A percentile compares a stretch with the other conserved stretches of the same genome.
Conservation (phyloP, 1,284 basidiomycete species). For the Microbotryomycetes sp. region DNA sequence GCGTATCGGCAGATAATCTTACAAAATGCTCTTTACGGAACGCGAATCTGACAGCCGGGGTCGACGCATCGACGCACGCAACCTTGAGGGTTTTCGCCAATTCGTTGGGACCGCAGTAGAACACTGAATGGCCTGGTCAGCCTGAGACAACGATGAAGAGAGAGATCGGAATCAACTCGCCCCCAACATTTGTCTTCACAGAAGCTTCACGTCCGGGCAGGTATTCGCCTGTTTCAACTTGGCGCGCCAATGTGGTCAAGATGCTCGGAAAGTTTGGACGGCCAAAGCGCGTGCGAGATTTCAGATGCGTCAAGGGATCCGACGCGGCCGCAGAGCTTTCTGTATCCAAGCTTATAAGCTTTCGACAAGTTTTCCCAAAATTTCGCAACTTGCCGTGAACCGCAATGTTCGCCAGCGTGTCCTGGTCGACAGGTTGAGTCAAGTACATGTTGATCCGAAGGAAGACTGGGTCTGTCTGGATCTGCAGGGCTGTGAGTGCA, state of each 20-base stretch:
- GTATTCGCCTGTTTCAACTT: constrained; percentile 70
- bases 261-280: constrained; percentile 77
- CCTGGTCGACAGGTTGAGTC: constrained; percentile 72
- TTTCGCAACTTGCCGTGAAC: constrained; percentile 53
- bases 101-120: constrained; percentile 19
- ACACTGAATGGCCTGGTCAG: constrained; percentile 12
- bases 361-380: neutral
- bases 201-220: constrained; percentile 66
- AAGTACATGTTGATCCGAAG: constrained; percentile 82
- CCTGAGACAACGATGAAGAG: too few species aligned
- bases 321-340: constrained; percentile 49
- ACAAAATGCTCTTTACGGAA: constrained; percentile 28
- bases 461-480: constrained; percentile 56
- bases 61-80: neutral
- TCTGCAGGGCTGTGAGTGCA: constrained; percentile 1
- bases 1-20: too few species aligned
- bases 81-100: constrained; percentile 13
- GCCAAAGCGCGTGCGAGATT: constrained; percentile 76
- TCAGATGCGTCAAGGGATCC: constrained; percentile 75
- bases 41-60: constrained; percentile 8
- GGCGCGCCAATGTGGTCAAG: constrained; percentile 60
- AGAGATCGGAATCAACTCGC: constrained; percentile 3
- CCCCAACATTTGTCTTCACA: constrained; percentile 61
- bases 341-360: neutral
- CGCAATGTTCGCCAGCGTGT: constrained; percentile 83